phyloP scores from a whole-genome alignment of 2,329 filamentous ascomycete genomes.

The Penicillium sp. region DNA sequence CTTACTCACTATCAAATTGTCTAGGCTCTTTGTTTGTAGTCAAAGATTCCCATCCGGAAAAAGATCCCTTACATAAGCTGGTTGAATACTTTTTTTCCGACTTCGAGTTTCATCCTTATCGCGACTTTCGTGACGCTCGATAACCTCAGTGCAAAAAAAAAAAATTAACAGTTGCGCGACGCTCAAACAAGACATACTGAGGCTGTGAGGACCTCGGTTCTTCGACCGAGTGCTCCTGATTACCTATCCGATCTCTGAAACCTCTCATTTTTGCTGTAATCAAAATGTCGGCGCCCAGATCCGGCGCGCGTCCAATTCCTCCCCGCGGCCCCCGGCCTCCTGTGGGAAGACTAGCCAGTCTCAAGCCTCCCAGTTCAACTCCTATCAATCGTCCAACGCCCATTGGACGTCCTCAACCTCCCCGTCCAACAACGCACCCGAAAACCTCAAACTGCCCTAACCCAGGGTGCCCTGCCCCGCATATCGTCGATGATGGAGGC shows the following conservation, averaged over 20 bases:
- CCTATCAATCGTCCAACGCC: slow-evolving; percentile 41
- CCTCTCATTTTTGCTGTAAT: background rate
- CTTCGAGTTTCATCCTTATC: slow-evolving; percentile 11
- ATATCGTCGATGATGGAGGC: slow-evolving; percentile 49
- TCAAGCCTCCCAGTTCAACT: slow-evolving; percentile 38
- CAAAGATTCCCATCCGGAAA: background rate
- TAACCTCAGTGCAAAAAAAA: slow-evolving; percentile 7
- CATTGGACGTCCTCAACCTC: slow-evolving; percentile 30
- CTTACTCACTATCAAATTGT: background rate
- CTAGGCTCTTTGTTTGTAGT: background rate
- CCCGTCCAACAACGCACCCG: slow-evolving; percentile 38
- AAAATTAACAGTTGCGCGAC: background rate
- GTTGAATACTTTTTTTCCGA: slow-evolving; percentile 5
- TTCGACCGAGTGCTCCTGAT: background rate
- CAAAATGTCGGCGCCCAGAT: slow-evolving; percentile 35
- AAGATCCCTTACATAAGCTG: background rate
- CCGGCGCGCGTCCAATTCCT: slow-evolving; percentile 35
- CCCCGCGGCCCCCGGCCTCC: slow-evolving; percentile 27
- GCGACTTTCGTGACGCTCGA: slow-evolving; percentile 8
- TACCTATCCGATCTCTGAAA: background rate
- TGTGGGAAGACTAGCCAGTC: slow-evolving; percentile 42
- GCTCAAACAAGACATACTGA: background rate
- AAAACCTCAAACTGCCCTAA: slow-evolving; percentile 47
- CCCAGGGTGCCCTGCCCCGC: slow-evolving; percentile 45
- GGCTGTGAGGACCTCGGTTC: slow-evolving; percentile 7